These are phyloP conservation scores for Fomitopsis palustris DNA, from an alignment of 1,284 basidiomycete genomes.

Conservation along the genomic window DNA sequence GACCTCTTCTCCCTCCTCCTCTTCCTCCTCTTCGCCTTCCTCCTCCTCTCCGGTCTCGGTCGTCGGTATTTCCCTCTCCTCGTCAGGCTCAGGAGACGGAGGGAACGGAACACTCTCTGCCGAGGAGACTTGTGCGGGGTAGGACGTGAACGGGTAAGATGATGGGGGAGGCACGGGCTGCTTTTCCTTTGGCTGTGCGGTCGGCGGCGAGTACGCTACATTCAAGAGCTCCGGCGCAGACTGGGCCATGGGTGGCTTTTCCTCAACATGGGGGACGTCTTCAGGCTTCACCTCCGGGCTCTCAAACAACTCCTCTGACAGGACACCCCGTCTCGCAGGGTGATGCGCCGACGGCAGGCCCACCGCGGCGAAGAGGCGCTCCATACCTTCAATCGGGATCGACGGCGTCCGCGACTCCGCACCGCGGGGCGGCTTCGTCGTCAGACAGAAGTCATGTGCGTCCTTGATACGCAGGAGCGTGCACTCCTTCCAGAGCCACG, in stretches of 20 bases:
- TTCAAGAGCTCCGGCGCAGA: slow-evolving; percentile 35
- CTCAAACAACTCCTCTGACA: slow-evolving; percentile 62
- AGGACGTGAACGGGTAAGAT: slow-evolving; percentile 58
- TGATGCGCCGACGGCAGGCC: slow-evolving; percentile 51
- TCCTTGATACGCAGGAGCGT: slow-evolving; percentile 72
- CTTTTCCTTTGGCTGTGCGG: slow-evolving; percentile 23
- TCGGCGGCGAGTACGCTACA: slow-evolving; percentile 33
- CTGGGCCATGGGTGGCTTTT: slow-evolving; percentile 17
- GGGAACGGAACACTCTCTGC: slow-evolving; percentile 69
- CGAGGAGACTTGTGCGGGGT: slow-evolving; percentile 53
- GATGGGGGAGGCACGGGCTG: slow-evolving; percentile 21
- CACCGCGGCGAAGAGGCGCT: slow-evolving; percentile 67
- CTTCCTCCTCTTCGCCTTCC: slow-evolving; percentile 21
- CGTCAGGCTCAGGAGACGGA: slow-evolving; percentile 42
- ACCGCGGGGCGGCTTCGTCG: slow-evolving; percentile 37
- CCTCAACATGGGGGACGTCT: slow-evolving; percentile 6
- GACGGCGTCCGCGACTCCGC: slow-evolving; percentile 27
- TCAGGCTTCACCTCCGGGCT: slow-evolving; percentile 35
- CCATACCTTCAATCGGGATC: slow-evolving; percentile 50
- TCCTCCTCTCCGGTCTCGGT: slow-evolving; percentile 26
- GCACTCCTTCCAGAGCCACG: slow-evolving; percentile 75
- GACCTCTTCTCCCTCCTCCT: slow-evolving; percentile 25
- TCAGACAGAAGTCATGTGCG: slow-evolving; percentile 77
- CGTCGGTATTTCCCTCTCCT: slow-evolving; percentile 27
- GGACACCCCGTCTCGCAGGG: slow-evolving; percentile 49